Percentiles rank a stretch among this genome's conserved stretches.
Conservation (phyloP, 768 basidiomycete genomes). For the Tephrocybe sp. region DNA sequence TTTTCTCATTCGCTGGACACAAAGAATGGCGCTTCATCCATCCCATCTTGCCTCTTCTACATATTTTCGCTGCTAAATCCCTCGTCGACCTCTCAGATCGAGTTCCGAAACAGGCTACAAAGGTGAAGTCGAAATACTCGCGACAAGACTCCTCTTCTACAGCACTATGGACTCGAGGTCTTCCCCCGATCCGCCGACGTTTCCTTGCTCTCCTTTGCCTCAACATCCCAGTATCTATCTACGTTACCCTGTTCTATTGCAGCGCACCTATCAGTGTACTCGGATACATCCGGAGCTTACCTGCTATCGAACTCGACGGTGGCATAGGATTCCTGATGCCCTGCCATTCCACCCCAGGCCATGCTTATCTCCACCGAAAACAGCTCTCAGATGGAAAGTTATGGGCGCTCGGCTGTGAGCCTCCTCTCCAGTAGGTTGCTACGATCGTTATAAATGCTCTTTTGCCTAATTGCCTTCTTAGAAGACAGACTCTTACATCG, state of each 20-base stretch:
- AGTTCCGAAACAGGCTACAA: slow-evolving; percentile 3
- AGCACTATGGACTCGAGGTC: slow-evolving; percentile 4
- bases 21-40: slow-evolving; percentile 99
- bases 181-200: slow-evolving; percentile 29
- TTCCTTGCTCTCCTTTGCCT: slow-evolving; percentile 46
- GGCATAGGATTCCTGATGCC: slow-evolving; percentile 87
- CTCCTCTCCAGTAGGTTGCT: slow-evolving; percentile 72
- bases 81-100: slow-evolving; percentile 46
- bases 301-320: slow-evolving; percentile 41
- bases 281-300: slow-evolving; percentile 58
- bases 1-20: slow-evolving; percentile 84
- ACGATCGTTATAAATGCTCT: not conserved
- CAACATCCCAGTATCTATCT: slow-evolving; percentile 60
- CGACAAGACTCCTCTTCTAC: not conserved
- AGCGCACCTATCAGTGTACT: slow-evolving; percentile 77
- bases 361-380: slow-evolving; percentile 77
- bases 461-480: slow-evolving; percentile 20
- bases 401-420: slow-evolving; percentile 93
- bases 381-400: slow-evolving; percentile 57
- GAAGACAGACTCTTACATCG: slow-evolving; percentile 45
- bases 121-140: not conserved
- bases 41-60: slow-evolving; percentile 81
- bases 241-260: slow-evolving; percentile 73
- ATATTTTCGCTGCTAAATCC: slow-evolving; percentile 74
- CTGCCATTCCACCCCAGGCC: slow-evolving; percentile 94